Base-by-base conservation (phyloP, 2,329 filamentous ascomycete genomes). In the Cladosporium colombiae region DNA sequence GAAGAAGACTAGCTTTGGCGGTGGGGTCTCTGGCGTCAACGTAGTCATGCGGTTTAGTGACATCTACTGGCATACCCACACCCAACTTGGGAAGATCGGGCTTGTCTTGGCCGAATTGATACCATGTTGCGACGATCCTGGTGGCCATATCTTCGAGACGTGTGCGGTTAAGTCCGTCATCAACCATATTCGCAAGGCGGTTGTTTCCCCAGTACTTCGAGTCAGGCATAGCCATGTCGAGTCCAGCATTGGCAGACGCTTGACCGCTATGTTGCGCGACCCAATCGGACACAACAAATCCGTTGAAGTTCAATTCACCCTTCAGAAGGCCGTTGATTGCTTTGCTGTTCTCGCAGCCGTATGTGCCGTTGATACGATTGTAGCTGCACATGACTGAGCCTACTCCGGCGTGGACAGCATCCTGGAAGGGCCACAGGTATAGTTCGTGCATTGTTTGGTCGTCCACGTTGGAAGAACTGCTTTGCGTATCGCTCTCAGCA, bases 241-340 rank as follows among this genome's bases (percentile, higher is more conserved):
- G 78, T 0, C 89, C 89, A 23, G 85, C 82, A 52, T 89, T 77
- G 0, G 87, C 86, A 31, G 86, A 87, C 1, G 81, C 82, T 0
- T 89, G 83, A 1, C 86, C 86, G 0, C 83, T 83, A 64, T 87
- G 81, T 65, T 90, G 87, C 0, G 86, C 86, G 29, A 85, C 76
- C 88, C 89, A 92, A 74, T 92, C 90, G 0, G 86, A 88, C 80
- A 91, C 87, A 13, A 91, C 85, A 70, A 79, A 88, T 72, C 90
- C 90, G 70, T 91, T 88, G 70, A 92, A 92, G 0, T 88, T 88
- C 58, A 92, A 81, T 76, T 92, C 90, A 55, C 89, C 88, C 71
- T 92, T 92, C 10, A 92, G 79, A 3, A 92, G 80, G 0, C 86
- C 87, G 69, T 91, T 92, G 62, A 90, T 81, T 16, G 88, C 78